phyloP scores from a whole-genome alignment of 805 yeast species.

The Dipodascus albidus region DNA sequence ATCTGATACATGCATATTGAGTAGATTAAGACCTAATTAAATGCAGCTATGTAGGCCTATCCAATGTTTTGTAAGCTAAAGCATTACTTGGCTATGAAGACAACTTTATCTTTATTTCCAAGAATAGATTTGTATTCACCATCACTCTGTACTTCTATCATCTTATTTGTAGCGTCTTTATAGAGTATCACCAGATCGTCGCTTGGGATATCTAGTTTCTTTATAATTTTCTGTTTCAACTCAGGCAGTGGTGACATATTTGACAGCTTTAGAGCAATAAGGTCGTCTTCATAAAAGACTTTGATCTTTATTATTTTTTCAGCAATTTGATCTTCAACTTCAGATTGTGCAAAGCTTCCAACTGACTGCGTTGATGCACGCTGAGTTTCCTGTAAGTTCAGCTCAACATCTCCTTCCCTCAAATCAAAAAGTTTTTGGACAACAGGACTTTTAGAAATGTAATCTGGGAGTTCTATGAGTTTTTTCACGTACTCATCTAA shows the following conservation, averaged over 20 bases:
- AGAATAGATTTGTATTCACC: background rate
- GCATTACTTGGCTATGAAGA: background rate
- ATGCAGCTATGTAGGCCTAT: background rate
- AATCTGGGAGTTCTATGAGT: constrained; percentile 59
- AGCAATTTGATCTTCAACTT: background rate
- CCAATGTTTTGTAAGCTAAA: too few species aligned
- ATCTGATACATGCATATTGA: background rate
- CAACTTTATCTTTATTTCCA: background rate
- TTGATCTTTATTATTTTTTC: constrained; percentile 25
- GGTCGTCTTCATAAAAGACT: constrained; percentile 27
- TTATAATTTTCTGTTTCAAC: background rate
- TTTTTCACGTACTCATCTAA: constrained; percentile 46
- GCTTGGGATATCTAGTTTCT: background rate
- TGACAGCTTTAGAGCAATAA: constrained; percentile 21
- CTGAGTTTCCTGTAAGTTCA: background rate
- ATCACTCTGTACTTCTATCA: background rate
- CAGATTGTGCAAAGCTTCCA: background rate
- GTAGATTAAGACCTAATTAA: background rate
- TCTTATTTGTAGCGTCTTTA: background rate
- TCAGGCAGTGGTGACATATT: background rate
- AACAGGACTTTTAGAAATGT: constrained; percentile 58
- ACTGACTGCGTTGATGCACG: too few species aligned
- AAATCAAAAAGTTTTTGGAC: constrained; percentile 65
- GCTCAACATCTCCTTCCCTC: constrained; percentile 50
- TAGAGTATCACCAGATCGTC: background rate